phyloP scores from a whole-genome alignment of 1,139 yeast genomes.

The Dujonia santamariae region DNA sequence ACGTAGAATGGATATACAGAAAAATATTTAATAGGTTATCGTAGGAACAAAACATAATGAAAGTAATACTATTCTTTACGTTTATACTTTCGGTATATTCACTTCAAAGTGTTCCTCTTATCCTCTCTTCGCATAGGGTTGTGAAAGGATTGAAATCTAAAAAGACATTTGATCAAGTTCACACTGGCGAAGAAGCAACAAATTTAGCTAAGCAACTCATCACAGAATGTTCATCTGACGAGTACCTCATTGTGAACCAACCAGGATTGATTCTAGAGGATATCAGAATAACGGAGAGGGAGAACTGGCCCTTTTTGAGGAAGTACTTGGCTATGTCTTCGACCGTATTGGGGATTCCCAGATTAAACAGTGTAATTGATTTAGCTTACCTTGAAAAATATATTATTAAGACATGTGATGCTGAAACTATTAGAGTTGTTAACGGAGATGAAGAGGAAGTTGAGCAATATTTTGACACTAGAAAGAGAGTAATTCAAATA shows the following conservation, averaged over 20 bases:
- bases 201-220: conserved; percentile 47
- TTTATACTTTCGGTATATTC: conserved; percentile 5
- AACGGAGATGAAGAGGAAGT: conserved; percentile 44
- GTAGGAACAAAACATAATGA: no score
- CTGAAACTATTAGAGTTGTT: conserved; percentile 36
- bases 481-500: conserved; percentile 57
- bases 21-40: no score
- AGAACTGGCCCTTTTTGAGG: conserved; percentile 52
- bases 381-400: conserved; percentile 43
- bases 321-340: conserved; percentile 58
- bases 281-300: conserved; percentile 36
- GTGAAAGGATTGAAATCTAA: conserved; percentile 28
- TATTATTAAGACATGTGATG: conserved; percentile 45
- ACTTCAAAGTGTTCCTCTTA: conserved; percentile 29
- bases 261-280: conserved; percentile 69
- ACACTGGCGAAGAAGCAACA: conserved; percentile 31
- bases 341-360: conserved; percentile 60
- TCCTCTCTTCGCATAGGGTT: conserved; percentile 42
- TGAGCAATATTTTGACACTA: conserved; percentile 50
- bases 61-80: not conserved
- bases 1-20: no score
- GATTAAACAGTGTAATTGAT: conserved; percentile 45
- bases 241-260: conserved; percentile 62
- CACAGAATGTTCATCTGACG: conserved; percentile 66
- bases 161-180: conserved; percentile 11